These are phyloP conservation scores for Irpex sp. DNA, from an alignment of 1,284 basidiomycete species.

Conservation along the genomic window DNA sequence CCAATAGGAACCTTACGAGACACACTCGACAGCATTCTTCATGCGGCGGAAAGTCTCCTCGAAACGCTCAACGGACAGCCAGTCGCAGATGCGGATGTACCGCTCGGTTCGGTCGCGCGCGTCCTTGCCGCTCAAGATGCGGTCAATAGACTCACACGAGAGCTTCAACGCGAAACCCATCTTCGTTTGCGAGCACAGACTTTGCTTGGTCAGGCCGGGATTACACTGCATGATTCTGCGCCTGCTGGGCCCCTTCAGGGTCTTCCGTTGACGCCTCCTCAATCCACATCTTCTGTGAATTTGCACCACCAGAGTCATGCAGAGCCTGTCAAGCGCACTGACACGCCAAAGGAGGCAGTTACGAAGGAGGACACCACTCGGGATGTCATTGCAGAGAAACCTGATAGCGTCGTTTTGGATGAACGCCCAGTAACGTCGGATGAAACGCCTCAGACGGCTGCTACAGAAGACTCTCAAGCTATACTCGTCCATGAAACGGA, in stretches of 20 bases:
- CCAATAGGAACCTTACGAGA: conserved; percentile 20
- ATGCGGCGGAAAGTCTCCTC: conserved; percentile 48
- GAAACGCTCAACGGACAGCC: conserved; percentile 39
- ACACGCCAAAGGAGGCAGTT: not conserved
- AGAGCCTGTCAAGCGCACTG: not conserved
- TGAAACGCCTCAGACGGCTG: too few relatives aligned
- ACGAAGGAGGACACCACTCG: too few relatives aligned
- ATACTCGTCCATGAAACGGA: too few relatives aligned
- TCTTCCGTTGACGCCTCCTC: not conserved
- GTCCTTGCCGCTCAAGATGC: conserved; percentile 58
- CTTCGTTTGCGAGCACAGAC: conserved; percentile 53
- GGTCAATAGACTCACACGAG: conserved; percentile 55
- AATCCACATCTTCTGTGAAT: not conserved
- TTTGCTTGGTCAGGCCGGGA: conserved; percentile 19
- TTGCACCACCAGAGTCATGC: not conserved
- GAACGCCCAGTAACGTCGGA: too few relatives aligned
- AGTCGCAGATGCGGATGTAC: conserved; percentile 16
- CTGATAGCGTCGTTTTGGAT: too few relatives aligned
- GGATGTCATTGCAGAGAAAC: too few relatives aligned
- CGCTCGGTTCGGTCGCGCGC: conserved; percentile 40
- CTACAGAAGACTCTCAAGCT: too few relatives aligned
- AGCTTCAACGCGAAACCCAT: conserved; percentile 64
- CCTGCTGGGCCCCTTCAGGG: not conserved
- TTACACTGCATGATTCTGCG: conserved; percentile 7
- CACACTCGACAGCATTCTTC: conserved; percentile 37